phyloP scores from a whole-genome alignment of 1,284 basidiomycete species.

The Ganoderma lucidum region DNA sequence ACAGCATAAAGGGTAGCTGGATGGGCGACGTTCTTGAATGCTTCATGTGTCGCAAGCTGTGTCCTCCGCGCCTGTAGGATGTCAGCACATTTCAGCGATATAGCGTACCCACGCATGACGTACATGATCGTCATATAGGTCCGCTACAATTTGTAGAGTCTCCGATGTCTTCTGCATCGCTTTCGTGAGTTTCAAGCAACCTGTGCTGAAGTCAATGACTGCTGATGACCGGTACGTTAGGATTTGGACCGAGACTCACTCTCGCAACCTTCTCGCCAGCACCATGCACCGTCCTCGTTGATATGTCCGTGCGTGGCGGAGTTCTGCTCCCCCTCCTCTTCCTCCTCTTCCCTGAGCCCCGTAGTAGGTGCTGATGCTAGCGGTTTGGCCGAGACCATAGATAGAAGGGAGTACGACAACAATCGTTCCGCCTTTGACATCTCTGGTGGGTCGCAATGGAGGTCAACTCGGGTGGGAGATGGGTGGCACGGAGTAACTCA shows the following conservation, averaged over 20 bases:
- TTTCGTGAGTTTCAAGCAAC: slow-evolving; percentile 80
- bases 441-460: slow-evolving; percentile 49
- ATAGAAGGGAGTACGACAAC: slow-evolving; percentile 73
- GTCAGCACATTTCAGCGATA: slow-evolving; percentile 3
- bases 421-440: slow-evolving; percentile 78
- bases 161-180: slow-evolving; percentile 83
- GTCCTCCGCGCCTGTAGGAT: slow-evolving; percentile 68
- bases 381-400: slow-evolving; percentile 73
- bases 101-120: slow-evolving; percentile 33
- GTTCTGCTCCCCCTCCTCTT: slow-evolving; percentile 52
- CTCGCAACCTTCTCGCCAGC: slow-evolving; percentile 81
- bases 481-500: slow-evolving; percentile 42
- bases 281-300: slow-evolving; percentile 84
- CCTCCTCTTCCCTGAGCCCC: slow-evolving; percentile 57
- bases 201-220: slow-evolving; percentile 42
- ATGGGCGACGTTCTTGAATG: slow-evolving; percentile 77
- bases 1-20: slow-evolving; percentile 77
- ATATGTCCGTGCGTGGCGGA: slow-evolving; percentile 57
- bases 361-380: slow-evolving; percentile 57
- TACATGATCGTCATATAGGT: slow-evolving; percentile 82
- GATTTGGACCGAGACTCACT: slow-evolving; percentile 52
- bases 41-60: slow-evolving; percentile 78
- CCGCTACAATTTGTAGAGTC: slow-evolving; percentile 75
- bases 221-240: too few relatives aligned
- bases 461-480: background rate